Base-by-base conservation (phyloP, 1,284 basidiomycete genomes). In the Sanghuangporus sanghuang region DNA sequence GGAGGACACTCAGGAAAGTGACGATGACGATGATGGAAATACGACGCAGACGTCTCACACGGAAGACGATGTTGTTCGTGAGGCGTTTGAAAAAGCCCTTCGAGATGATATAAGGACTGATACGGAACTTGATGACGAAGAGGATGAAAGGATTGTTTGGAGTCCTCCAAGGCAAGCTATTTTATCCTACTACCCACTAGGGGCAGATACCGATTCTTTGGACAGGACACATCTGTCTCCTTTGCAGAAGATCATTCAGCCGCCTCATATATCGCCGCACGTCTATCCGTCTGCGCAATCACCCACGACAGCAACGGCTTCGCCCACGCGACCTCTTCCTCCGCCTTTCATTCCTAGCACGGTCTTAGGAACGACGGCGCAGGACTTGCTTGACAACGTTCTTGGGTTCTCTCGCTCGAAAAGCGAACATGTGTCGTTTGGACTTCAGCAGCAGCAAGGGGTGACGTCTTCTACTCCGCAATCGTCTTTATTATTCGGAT, bases 21-120 rank as follows among this genome's bases (percentile, higher is more conserved):
- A 89, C 27, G 85, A 85, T 32, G 85, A 85, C n/a, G 62, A 63
- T 53, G 27, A 39, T 52, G 90, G 91, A 62, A 79, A 80, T n/a
- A 82, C 84, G 71, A 88, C 87, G 2, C 87, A 88, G 65, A 79
- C 79, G 42, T 88, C 84, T 12, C 82, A 82, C 57, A 90, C 89
- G 3, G 91, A 93, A 57, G 92, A 95, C 66, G 94, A 95, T 71
- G 85, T 89, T 0, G 83, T 96, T 55, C 82, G 85, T 49, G 83
- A 89, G 38, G 93, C 90, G 1, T 93, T 96, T 78, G 75, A 88
- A 35, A 78, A 85, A 59, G 83, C 78, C 2, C 71, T 87, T 32
- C 79, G 79, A 49, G 78, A 77, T 23, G 74, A 78, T 6, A 73
- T 73, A 0, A 76, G 75, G 32, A 73, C 76, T 9, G 75, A 72